Conservation (phyloP, 1,284 basidiomycete genomes). For the Laetiporus sulphureus region DNA sequence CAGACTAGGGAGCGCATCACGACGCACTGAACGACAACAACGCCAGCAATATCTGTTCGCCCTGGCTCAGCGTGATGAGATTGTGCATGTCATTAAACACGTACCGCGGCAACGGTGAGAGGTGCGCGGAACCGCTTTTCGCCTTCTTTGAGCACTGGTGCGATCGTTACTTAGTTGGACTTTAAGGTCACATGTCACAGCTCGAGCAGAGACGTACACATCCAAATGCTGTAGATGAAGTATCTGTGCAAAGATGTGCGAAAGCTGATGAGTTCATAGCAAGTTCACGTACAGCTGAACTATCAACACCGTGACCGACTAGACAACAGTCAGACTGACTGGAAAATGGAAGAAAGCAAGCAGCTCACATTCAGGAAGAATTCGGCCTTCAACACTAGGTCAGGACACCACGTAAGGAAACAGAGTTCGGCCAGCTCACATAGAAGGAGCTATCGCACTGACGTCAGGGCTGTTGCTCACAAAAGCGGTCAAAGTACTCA, state of each 20-base stretch:
- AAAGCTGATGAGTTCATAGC: not conserved
- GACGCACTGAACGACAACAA: not conserved
- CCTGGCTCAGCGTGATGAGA: too few relatives aligned
- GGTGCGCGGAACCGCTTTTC: not conserved
- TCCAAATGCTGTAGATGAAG: not conserved
- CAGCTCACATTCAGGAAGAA: not conserved
- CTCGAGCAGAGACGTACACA: not conserved
- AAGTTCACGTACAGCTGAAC: not conserved
- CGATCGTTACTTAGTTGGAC: not conserved
- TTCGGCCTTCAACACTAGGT: not conserved
- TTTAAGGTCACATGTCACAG: not conserved
- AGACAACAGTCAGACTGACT: not conserved
- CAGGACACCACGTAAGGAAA: too few relatives aligned
- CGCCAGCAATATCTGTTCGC: not conserved
- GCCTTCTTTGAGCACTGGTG: not conserved
- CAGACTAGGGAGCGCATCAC: not conserved
- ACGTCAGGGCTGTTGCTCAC: not conserved
- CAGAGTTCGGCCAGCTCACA: too few relatives aligned
- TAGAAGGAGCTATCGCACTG: not conserved
- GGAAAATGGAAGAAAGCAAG: not conserved
- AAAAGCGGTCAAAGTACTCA: not conserved
- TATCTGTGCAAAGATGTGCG: not conserved
- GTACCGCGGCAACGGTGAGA: not conserved
- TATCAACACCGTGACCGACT: not conserved
- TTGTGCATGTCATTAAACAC: not conserved